phyloP scores from a whole-genome alignment of 192 early-diverging fungal species.

The Podochytrium sp. region DNA sequence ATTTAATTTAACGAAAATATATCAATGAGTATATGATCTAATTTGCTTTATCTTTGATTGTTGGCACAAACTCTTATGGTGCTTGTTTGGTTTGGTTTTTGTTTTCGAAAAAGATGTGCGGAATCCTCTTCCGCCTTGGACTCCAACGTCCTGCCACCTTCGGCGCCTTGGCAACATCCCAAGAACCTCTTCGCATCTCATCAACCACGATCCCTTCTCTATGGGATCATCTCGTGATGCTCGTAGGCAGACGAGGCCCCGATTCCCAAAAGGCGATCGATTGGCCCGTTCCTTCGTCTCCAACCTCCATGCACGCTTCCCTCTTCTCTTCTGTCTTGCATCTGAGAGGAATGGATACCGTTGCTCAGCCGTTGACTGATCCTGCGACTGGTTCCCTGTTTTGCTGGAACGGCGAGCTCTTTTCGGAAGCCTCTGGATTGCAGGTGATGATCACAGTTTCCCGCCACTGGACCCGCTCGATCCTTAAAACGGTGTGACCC shows the following conservation, averaged over 20 bases:
- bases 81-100: no score
- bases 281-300: not conserved
- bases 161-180: not conserved
- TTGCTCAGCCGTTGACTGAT: constrained; percentile 40
- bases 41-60: no score
- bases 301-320: no score
- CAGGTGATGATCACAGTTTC: not conserved
- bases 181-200: not conserved
- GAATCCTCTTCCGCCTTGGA: constrained; percentile 28
- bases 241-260: constrained; percentile 4
- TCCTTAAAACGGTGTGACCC: no score
- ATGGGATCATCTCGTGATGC: not conserved
- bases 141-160: not conserved
- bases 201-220: not conserved
- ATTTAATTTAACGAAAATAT: no score
- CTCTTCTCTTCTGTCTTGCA: constrained; percentile 34
- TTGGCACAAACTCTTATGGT: no score
- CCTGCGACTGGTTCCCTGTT: not conserved
- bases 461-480: no score
- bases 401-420: constrained; percentile 85
- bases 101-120: constrained; percentile 30
- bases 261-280: not conserved
- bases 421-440: constrained; percentile 61
- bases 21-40: no score
- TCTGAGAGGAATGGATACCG: constrained; percentile 33